phyloP scores from a whole-genome alignment of 208 protist species.

The Strigomonas galati region DNA sequence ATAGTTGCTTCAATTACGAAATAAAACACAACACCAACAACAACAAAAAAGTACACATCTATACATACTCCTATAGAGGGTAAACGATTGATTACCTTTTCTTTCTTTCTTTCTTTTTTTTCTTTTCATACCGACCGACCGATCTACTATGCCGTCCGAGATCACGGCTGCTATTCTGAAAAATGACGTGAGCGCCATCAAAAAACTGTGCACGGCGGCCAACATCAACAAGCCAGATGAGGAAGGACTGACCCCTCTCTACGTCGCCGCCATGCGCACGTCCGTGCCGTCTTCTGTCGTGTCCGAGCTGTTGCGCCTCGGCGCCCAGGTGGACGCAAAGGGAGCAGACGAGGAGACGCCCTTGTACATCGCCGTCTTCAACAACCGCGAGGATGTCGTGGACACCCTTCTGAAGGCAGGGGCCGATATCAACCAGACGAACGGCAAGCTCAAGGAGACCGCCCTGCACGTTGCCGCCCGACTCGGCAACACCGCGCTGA shows the following conservation, averaged over 20 bases:
- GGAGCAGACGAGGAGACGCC: slow-evolving; percentile 65
- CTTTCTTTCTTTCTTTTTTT: slow-evolving; percentile 17
- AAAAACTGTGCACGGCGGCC: slow-evolving; percentile 11
- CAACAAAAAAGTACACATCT: not conserved
- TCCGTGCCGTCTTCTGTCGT: slow-evolving; percentile 38
- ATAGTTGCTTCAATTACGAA: not conserved
- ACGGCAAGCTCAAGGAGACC: slow-evolving; percentile 56
- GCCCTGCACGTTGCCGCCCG: slow-evolving; percentile 69
- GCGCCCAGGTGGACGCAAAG: slow-evolving; percentile 58
- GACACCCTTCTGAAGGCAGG: slow-evolving; percentile 54
- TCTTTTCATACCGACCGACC: slow-evolving; percentile 13
- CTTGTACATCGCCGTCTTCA: slow-evolving; percentile 82
- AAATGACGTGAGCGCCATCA: slow-evolving; percentile 25
- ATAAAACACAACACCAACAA: too few species aligned
- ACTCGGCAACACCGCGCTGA: slow-evolving; percentile 41
- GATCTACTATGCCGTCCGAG: slow-evolving; percentile 11
- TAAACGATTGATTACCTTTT: not conserved
- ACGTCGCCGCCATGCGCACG: slow-evolving; percentile 83
- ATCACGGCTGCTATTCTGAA: slow-evolving; percentile 22
- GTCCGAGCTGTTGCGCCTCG: slow-evolving; percentile 45
- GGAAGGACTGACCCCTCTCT: slow-evolving; percentile 79
- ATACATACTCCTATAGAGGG: not conserved
- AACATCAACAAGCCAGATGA: slow-evolving; percentile 28
- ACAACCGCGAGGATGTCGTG: slow-evolving; percentile 56
- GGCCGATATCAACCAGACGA: slow-evolving; percentile 57